Evolutionary conservation across 148 eudicot species (phyloP).

Genomic region (Suaeda aralocaspica): DNA sequence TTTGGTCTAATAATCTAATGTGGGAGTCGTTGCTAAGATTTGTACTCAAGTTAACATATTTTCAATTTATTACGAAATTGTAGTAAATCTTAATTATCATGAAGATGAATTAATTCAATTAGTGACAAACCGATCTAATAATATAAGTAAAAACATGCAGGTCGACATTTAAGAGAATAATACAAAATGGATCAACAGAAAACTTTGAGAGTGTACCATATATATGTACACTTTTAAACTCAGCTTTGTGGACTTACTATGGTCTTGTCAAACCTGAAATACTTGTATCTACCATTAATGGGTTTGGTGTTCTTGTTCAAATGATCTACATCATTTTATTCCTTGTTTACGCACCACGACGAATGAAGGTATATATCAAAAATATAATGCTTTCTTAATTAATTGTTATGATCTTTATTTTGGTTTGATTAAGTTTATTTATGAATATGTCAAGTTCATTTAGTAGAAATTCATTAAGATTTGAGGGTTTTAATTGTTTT

Average conservation of each 20-base stretch:
- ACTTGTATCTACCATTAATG: slow-evolving; percentile 57
- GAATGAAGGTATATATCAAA: slow-evolving; percentile 41
- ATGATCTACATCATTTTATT: slow-evolving; percentile 40
- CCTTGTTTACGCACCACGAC: slow-evolving; percentile 34
- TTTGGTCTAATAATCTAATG: too few species aligned
- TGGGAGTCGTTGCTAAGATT: too few species aligned
- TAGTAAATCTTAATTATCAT: too few species aligned
- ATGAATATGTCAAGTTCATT: too few species aligned
- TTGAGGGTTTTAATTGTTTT: too few species aligned
- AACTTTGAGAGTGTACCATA: slow-evolving; percentile 61
- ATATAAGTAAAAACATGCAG: slow-evolving; percentile 22
- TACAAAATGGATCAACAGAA: slow-evolving; percentile 39
- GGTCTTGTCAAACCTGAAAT: slow-evolving; percentile 40
- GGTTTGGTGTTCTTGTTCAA: slow-evolving; percentile 39
- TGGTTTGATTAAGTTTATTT: too few species aligned
- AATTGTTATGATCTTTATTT: too few species aligned
- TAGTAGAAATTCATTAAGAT: too few species aligned
- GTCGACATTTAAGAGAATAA: slow-evolving; percentile 44
- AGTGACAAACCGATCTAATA: neutral
- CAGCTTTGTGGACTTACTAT: slow-evolving; percentile 53
- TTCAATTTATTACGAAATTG: too few species aligned
- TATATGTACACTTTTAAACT: slow-evolving; percentile 43
- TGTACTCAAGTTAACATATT: too few species aligned
- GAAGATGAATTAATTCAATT: neutral
- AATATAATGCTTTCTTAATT: too few species aligned